Conservation (phyloP, 106 monocot species). For the Dendrobium chrysotoxum region DNA sequence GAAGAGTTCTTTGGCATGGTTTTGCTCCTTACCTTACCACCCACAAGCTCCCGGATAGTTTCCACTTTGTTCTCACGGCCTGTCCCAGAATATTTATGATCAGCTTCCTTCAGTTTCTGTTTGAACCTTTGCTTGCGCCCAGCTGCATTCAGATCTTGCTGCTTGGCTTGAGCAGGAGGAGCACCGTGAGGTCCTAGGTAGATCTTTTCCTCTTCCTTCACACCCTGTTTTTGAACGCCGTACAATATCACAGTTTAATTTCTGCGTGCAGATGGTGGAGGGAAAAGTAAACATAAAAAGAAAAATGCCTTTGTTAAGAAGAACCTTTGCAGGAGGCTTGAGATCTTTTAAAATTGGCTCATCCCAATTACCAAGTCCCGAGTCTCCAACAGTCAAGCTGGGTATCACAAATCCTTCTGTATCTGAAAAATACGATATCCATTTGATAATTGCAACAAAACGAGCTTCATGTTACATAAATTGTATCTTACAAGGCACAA, state of each 20-base stretch:
- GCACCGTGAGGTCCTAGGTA: slow-evolving; percentile 91
- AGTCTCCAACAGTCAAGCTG: slow-evolving; percentile 44
- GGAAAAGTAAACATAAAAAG: neutral
- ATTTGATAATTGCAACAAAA: too few relatives aligned
- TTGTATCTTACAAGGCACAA: too few relatives aligned
- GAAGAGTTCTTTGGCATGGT: slow-evolving; percentile 29
- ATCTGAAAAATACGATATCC: slow-evolving; percentile 25
- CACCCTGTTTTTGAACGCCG: slow-evolving; percentile 9
- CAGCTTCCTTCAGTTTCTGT: slow-evolving; percentile 72
- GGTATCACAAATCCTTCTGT: slow-evolving; percentile 84
- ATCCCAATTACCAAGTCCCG: slow-evolving; percentile 29
- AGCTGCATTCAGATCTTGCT: slow-evolving; percentile 25
- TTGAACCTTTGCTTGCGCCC: slow-evolving; percentile 49
- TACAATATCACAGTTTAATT: neutral
- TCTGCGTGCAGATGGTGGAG: neutral
- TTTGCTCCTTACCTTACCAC: slow-evolving; percentile 10
- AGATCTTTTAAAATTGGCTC: slow-evolving; percentile 24
- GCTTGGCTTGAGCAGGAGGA: slow-evolving; percentile 51
- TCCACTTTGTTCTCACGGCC: slow-evolving; percentile 55
- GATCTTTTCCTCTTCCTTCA: slow-evolving; percentile 59
- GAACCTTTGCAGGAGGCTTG: slow-evolving; percentile 45
- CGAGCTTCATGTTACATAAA: too few relatives aligned
- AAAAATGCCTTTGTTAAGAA: neutral
- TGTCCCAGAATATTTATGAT: slow-evolving; percentile 32
- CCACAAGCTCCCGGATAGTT: slow-evolving; percentile 42